Conservation (phyloP, 169 alveolate species). For the Plasmodium gallinaceum region DNA sequence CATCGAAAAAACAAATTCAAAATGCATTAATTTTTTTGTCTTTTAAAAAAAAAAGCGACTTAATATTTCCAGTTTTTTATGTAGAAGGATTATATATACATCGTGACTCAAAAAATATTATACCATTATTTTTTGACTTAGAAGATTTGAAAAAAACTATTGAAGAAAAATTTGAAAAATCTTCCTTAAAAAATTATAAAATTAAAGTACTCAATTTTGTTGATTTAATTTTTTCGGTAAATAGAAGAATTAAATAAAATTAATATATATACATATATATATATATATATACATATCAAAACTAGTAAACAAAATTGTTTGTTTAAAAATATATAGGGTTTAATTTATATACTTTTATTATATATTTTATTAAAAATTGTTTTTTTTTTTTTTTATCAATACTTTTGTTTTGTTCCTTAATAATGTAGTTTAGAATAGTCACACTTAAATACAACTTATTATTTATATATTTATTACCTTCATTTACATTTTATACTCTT, state of each 20-base stretch:
- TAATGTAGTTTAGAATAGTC: too few relatives aligned
- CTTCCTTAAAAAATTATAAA: slow-evolving; percentile 2
- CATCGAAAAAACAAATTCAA: slow-evolving; percentile 52
- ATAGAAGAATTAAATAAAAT: not conserved
- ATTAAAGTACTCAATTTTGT: slow-evolving; percentile 67
- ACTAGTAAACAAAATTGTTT: too few relatives aligned
- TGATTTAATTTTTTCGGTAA: slow-evolving; percentile 60
- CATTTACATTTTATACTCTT: too few relatives aligned
- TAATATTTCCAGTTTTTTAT: slow-evolving; percentile 62
- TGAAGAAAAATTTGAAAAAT: not conserved
- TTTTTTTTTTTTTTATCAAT: too few relatives aligned
- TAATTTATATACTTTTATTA: too few relatives aligned
- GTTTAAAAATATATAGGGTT: too few relatives aligned
- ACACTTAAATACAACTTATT: too few relatives aligned
- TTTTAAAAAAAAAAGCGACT: slow-evolving; percentile 50
- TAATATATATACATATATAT: not conserved
- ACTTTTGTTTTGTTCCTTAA: too few relatives aligned
- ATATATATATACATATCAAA: slow-evolving; percentile 5
- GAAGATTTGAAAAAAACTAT: slow-evolving; percentile 50
- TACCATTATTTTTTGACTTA: slow-evolving; percentile 59
- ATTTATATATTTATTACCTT: too few relatives aligned
- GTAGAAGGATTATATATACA: slow-evolving; percentile 44
- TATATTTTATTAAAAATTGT: too few relatives aligned
- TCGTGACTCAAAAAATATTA: slow-evolving; percentile 22
- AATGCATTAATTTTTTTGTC: slow-evolving; percentile 55